Base-by-base conservation (phyloP, 2,329 filamentous ascomycete genomes). In the Ilyonectria sp. region DNA sequence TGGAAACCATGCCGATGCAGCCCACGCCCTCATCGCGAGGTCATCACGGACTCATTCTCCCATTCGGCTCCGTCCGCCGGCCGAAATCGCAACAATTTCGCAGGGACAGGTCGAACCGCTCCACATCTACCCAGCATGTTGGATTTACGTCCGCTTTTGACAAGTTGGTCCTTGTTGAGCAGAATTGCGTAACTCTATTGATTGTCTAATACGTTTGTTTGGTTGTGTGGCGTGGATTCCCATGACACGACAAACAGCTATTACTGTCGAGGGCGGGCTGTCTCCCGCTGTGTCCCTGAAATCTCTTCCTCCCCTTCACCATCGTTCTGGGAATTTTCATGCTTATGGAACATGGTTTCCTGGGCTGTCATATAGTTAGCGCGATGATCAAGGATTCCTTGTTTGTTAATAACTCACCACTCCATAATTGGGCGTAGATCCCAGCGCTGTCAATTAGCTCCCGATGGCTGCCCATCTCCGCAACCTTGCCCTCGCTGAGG, bases 381-480 rank as follows among this genome's bases (percentile, higher is more conserved):
- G 29, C 47, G 9, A 31, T 13, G 44, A 49, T 2, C 10, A 10
- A 23, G 15, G 10, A n/a, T 11, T 50, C 23, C 13, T 1, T 11
- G 1, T 29, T 52, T 7, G 47, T 26, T 15, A 6, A 15, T 0
- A 23, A 86, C 91, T 86, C 83, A 93, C 92, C 91, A 82, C 91
- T 95, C 95, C 95, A 98, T 52, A 98, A 84, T 81, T 97, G 92
- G 7, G 93, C 90, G 80, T 98, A 98, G 23, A 98, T 85, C 0
- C 94, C 94, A 11, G 89, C 92, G 17, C 82, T 85, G 72, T 96
- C 92, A 69, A 98, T 90, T 65, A 99, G 82, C 79, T 96, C 89
- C 66, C 92, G 88, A 80, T 99, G 96, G 17, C 93, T 97, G 15
- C 96, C 96, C 80, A 89, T 90, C 83, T 98, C 96, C 2, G 91